Percentiles rank a stretch among this genome's conserved stretches.
These are phyloP conservation scores for Penicillium nordicum DNA, from an alignment of 2,329 filamentous ascomycete species.

Conservation along the genomic window DNA sequence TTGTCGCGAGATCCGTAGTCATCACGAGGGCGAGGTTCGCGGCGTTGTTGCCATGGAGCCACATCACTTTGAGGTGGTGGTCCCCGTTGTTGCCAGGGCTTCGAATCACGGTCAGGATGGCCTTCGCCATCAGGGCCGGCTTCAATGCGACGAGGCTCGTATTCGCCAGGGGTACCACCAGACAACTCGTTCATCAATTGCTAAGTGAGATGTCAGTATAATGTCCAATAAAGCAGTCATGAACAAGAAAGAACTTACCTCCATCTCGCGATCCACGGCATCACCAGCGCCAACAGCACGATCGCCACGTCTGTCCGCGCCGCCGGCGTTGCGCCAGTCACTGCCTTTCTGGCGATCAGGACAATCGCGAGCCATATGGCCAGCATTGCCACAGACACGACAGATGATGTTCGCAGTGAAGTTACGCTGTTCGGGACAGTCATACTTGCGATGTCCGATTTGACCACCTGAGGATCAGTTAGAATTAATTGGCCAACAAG, in stretches of 20 bases:
- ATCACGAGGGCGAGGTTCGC: conserved; percentile 53
- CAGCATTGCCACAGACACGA: conserved; percentile 94
- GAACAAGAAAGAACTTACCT: conserved; percentile 57
- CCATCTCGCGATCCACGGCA: conserved; percentile 88
- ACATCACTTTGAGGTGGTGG: conserved; percentile 67
- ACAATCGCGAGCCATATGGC: conserved; percentile 97
- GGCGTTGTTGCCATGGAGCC: conserved; percentile 69
- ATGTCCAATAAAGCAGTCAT: neutral
- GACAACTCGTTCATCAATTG: conserved; percentile 98
- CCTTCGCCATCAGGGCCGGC: conserved; percentile 63
- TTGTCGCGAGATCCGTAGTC: conserved; percentile 45
- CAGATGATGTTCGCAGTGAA: conserved; percentile 99
- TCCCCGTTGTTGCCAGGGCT: conserved; percentile 87
- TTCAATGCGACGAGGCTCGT: conserved; percentile 76
- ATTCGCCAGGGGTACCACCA: conserved; percentile 61
- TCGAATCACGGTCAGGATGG: conserved; percentile 54
- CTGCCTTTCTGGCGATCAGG: conserved; percentile 87
- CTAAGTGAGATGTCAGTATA: conserved; percentile 52
- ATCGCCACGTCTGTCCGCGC: conserved; percentile 47
- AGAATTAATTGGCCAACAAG: conserved; percentile 8
- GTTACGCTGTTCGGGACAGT: conserved; percentile 96
- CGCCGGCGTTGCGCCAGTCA: conserved; percentile 77
- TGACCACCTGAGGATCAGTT: conserved; percentile 62
- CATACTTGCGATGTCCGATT: conserved; percentile 98
- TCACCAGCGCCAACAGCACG: conserved; percentile 73